Base-by-base conservation (phyloP, 164 flowering plant species). In the Warburgia ugandensis region DNA sequence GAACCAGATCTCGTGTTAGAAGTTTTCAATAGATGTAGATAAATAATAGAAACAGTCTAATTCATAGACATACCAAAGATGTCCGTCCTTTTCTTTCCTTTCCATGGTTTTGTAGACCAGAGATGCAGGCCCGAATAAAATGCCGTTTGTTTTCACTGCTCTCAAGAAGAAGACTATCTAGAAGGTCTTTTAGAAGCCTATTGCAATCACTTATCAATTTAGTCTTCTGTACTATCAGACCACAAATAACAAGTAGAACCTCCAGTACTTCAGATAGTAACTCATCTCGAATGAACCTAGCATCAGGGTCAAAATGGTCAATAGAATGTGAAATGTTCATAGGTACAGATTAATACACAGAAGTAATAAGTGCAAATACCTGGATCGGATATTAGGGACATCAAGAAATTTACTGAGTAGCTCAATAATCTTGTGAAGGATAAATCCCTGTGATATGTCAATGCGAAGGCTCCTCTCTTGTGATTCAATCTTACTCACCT, bases 371-470 rank as follows among this genome's bases (percentile, higher is more conserved):
- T n/a, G n/a, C n/a, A n/a, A n/a, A n/a, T n/a, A n/a, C 99, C 99
- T 86, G 27, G 83, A 70, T 76, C 99, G 77, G 54, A 94, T 77
- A 55, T 80, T 86, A 6, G 88, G 77, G 42, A 86, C 87, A 66
- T 89, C 99, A 52, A 94, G 69, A 76, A 89, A 94, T 63, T 86
- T 94, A 25, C 92, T 84, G 68, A 94, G 95, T 25, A 94, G 81
- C 73, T 89, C 97, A 43, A 94, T 83, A 16, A 94, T 89, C 65
- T 94, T 94, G 67, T 94, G 97, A 59, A 94, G 97, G 35, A 83
- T 86, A 67, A 94, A 94, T 40, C 99, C 99, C 64, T 89, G 99
- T 12, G 99, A 89, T 60, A 94, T 94, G 64, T 94, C 94, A 64
- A 94, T 86, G 60, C 71, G 97, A 35, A 86, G 69, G 75, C 97